Base-by-base conservation (phyloP, 768 basidiomycete species). In the Suillus subluteus region DNA sequence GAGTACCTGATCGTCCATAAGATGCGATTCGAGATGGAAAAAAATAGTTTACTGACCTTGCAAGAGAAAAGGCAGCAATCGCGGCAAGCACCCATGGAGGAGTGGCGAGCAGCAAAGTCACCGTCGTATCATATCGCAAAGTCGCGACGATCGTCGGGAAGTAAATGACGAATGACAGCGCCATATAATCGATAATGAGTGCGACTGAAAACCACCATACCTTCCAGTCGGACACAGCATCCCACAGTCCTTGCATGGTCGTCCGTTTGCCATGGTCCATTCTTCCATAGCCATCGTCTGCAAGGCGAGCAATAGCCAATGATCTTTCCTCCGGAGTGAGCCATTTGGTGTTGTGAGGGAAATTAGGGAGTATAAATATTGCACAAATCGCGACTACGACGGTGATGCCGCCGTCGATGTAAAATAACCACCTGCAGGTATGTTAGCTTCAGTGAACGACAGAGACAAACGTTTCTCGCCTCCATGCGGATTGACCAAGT, bases 201-300 rank as follows among this genome's bases (percentile, higher is more conserved):
- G 73, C 82, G 58, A 74, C 73, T 63, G 73, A 67, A 26, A 32
- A 56, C 48, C 26, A 59, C 61, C 37, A 94, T 32, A 94, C 90
- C 76, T 88, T 90, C 89, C 88, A 88, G 73, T 94, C 92, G 35
- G 79, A 80, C 62, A 91, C 35, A 21, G 91, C 89, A 69, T 88
- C 71, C 15, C 74, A 65, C 7, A 92, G 73, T 7, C 90, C 90
- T n/a, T 35, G 43, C 26, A 62, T 72, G 71, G 58, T 73, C 68
- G 68, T 16, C 13, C 21, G 18, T n/a, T 54, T 50, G 73, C 75
- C 66, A 82, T 69, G 66, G 80, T 82, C 54, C 81, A 94, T 80
- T 43, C 41, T 84, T 84, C 89, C 88, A 91, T 44, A 86, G n/a
- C 80, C 81, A 62, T 90, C 89, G 70, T 90, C 89, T 41, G 75